These are phyloP conservation scores for Boeremia lycopersici DNA, from an alignment of 2,329 filamentous ascomycete genomes.

Conservation along the genomic window DNA sequence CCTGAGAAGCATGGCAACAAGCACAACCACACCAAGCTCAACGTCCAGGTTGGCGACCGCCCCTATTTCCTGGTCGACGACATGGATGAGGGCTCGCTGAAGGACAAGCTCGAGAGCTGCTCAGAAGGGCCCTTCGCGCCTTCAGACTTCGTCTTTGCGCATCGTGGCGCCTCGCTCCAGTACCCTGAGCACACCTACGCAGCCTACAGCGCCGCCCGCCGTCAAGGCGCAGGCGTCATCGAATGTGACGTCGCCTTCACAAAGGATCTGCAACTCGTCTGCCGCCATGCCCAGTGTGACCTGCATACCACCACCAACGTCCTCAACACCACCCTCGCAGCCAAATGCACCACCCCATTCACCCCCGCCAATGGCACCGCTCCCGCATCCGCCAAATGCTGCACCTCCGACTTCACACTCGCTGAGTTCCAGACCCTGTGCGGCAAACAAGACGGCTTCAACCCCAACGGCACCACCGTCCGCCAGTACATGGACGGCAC, in stretches of 20 bases:
- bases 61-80: constrained; percentile 47
- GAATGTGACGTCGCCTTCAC: constrained; percentile 50
- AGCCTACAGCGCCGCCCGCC: constrained; percentile 39
- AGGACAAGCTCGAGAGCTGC: constrained; percentile 46
- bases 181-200: constrained; percentile 46
- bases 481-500: constrained; percentile 65
- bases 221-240: constrained; percentile 45
- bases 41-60: constrained; percentile 44
- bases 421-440: constrained; percentile 71
- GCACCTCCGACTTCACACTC: constrained; percentile 73
- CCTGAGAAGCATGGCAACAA: constrained; percentile 22
- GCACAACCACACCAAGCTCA: constrained; percentile 27
- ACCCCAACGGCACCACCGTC: constrained; percentile 65
- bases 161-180: constrained; percentile 45
- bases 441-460: constrained; percentile 68
- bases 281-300: constrained; percentile 47
- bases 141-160: constrained; percentile 43
- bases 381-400: constrained; percentile 68
- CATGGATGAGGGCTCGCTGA: constrained; percentile 47
- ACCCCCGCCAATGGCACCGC: constrained; percentile 39
- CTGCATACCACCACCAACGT: constrained; percentile 49
- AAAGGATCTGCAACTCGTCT: constrained; percentile 46
- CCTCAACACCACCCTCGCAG: constrained; percentile 43
- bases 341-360: constrained; percentile 47
- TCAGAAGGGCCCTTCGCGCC: constrained; percentile 45